Evolutionary conservation across 2,329 filamentous ascomycete species (phyloP).

Genomic region (Phialocephala subalpina): DNA sequence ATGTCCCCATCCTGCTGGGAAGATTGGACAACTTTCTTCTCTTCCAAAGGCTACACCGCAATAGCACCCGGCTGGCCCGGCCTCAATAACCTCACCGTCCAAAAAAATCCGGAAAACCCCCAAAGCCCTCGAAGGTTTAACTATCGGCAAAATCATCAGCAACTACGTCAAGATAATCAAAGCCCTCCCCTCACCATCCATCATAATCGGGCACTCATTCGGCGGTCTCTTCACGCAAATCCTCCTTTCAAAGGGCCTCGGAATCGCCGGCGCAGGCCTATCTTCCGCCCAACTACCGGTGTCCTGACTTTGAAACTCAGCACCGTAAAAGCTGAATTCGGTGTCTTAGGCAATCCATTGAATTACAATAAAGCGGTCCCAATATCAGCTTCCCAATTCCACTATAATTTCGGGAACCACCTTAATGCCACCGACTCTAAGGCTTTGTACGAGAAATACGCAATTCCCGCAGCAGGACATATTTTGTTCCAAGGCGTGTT

Average conservation of each 20-base stretch:
- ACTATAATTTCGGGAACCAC: conserved; percentile 37
- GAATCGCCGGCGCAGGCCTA: conserved; percentile 30
- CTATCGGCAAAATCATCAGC: conserved; percentile 34
- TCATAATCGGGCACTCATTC: conserved; percentile 39
- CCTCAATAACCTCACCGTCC: conserved; percentile 33
- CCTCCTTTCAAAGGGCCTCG: conserved; percentile 32
- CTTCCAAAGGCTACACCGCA: conserved; percentile 32
- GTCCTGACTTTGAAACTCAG: conserved; percentile 29
- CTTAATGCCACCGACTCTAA: conserved; percentile 27
- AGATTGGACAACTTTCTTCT: conserved; percentile 32
- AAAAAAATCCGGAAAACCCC: conserved; percentile 34
- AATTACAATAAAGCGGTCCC: conserved; percentile 28
- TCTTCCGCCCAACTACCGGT: conserved; percentile 34
- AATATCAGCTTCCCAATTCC: conserved; percentile 34
- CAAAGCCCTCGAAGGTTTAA: conserved; percentile 26
- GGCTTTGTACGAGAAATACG: conserved; percentile 32
- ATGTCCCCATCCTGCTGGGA: conserved; percentile 39
- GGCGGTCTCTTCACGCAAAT: conserved; percentile 38
- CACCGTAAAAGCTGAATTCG: conserved; percentile 31
- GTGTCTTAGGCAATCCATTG: conserved; percentile 33
- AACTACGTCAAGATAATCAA: conserved; percentile 34
- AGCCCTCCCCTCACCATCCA: conserved; percentile 31
- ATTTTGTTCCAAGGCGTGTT: conserved; percentile 25
- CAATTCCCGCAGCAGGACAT: conserved; percentile 33
- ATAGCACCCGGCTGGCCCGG: conserved; percentile 39